These are phyloP conservation scores for Ampelocalamus luodianensis DNA, from an alignment of 176 grass and related monocot species.

Conservation along the genomic window DNA sequence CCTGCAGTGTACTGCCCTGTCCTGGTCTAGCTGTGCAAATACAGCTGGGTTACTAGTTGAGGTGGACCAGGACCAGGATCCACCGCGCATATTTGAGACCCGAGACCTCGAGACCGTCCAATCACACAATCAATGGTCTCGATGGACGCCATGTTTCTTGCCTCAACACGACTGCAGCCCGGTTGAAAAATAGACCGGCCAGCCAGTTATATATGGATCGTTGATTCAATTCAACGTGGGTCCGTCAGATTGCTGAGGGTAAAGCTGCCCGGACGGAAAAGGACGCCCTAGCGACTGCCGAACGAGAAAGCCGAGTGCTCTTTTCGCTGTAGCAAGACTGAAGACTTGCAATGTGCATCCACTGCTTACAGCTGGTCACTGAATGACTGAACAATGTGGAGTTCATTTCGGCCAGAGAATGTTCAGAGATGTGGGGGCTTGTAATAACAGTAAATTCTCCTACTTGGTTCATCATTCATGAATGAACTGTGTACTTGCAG, in stretches of 20 bases:
- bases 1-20: not conserved
- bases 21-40: not conserved
- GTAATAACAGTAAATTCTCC: not conserved
- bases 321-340: not conserved
- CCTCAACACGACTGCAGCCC: not conserved
- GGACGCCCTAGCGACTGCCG: slow-evolving; percentile 21
- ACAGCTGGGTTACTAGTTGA: not conserved
- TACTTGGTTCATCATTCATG: not conserved
- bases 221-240: not conserved
- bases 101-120: no score
- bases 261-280: slow-evolving; percentile 31
- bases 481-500: not conserved
- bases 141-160: not conserved
- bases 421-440: not conserved
- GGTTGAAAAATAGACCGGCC: not conserved
- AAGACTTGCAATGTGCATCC: not conserved
- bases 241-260: not conserved
- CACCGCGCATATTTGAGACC: not conserved
- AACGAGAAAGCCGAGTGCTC: not conserved
- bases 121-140: not conserved
- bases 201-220: not conserved
- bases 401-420: not conserved
- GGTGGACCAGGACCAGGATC: not conserved
- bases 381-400: not conserved
- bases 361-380: not conserved